A percentile compares a stretch with the other conserved stretches of the same genome.
These are phyloP conservation scores for Xerocomus alliaceus DNA, from an alignment of 1,284 basidiomycete species.

Conservation along the genomic window DNA sequence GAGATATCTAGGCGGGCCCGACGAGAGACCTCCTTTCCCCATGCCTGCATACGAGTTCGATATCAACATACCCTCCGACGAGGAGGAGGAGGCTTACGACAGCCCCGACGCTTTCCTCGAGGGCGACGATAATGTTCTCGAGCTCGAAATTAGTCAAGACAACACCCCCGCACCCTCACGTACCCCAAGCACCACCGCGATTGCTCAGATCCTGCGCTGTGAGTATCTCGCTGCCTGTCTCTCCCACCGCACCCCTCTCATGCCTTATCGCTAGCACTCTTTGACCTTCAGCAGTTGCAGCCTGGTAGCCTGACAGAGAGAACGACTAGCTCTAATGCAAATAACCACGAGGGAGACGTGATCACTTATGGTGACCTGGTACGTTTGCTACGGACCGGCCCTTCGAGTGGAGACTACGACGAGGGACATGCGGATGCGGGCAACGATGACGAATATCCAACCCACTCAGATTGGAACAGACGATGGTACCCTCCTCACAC, in stretches of 20 bases:
- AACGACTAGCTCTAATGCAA: conserved; percentile 40
- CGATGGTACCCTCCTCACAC: conserved; percentile 58
- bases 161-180: conserved; percentile 22
- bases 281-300: conserved; percentile 47
- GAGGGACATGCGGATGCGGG: conserved; percentile 49
- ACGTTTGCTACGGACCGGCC: conserved; percentile 23
- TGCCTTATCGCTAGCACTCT: conserved; percentile 45
- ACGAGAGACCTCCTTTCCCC: conserved; percentile 1
- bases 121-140: conserved; percentile 38
- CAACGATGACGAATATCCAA: conserved; percentile 44
- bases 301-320: conserved; percentile 25
- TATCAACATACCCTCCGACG: conserved; percentile 37
- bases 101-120: conserved; percentile 41
- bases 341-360: conserved; percentile 33
- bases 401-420: conserved; percentile 26
- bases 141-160: conserved; percentile 29
- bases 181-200: conserved; percentile 21
- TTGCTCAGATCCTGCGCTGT: conserved; percentile 48
- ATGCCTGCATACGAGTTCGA: conserved; percentile 37
- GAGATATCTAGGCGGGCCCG: neutral
- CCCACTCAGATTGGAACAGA: conserved; percentile 29
- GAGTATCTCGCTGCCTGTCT: conserved; percentile 18
- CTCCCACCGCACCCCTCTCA: neutral
- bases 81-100: conserved; percentile 39
- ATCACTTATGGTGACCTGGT: conserved; percentile 32